Conservation (phyloP, 192 early-diverging fungal species). For the Chytriomyces sp. region DNA sequence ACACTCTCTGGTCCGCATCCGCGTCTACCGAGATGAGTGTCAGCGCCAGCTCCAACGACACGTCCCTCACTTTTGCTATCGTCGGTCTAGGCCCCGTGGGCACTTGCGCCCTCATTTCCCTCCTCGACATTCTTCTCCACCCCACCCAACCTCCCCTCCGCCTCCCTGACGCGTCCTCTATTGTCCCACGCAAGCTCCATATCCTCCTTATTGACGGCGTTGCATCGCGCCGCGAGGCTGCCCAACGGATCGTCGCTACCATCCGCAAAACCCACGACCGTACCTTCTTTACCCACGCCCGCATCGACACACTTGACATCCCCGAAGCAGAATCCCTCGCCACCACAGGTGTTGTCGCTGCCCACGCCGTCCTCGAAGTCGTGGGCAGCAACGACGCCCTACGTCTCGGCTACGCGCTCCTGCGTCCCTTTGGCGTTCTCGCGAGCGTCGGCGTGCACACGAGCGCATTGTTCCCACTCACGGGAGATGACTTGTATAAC, state of each 20-base stretch:
- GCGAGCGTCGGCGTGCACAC: slow-evolving; percentile 60
- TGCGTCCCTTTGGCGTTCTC: slow-evolving; percentile 54
- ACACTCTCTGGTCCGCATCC: not conserved
- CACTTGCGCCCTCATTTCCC: slow-evolving; percentile 47
- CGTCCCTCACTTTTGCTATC: slow-evolving; percentile 43
- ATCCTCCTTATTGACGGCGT: slow-evolving; percentile 14
- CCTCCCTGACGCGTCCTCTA: not conserved
- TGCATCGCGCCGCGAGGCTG: not conserved
- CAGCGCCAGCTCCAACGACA: not conserved
- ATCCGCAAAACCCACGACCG: not conserved
- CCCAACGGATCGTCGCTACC: not conserved
- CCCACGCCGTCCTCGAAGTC: slow-evolving; percentile 1
- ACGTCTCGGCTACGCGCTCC: slow-evolving; percentile 43
- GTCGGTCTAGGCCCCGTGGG: slow-evolving; percentile 63
- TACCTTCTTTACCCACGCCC: not conserved
- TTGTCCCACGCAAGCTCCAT: not conserved
- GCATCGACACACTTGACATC: not conserved
- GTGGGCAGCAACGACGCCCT: slow-evolving; percentile 52
- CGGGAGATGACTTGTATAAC: slow-evolving; percentile 54
- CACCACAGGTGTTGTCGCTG: slow-evolving; percentile 12
- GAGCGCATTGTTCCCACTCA: slow-evolving; percentile 53
- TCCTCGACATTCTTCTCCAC: slow-evolving; percentile 16
- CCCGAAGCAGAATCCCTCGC: not conserved
- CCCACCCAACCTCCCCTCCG: slow-evolving; percentile 8
- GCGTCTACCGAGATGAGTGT: not conserved